Conservation (phyloP, 495 filamentous ascomycete species). For the Arthonia radiata region DNA sequence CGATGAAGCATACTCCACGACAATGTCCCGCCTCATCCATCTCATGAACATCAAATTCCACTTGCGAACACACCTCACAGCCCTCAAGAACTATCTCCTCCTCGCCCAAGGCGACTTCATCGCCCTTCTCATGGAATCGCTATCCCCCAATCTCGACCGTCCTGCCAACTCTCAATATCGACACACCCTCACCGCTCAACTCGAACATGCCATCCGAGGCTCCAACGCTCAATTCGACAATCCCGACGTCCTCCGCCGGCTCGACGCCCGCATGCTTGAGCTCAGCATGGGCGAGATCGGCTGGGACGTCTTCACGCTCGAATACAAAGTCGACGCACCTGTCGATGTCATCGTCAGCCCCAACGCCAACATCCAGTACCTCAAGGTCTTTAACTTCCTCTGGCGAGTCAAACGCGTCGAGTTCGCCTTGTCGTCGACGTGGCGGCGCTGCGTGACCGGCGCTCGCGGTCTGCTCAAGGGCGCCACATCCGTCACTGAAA, state of each 20-base stretch:
- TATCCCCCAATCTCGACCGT: conserved; percentile 75
- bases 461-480: conserved; percentile 71
- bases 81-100: conserved; percentile 83
- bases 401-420: conserved; percentile 98
- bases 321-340: conserved; percentile 94
- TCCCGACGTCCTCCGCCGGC: conserved; percentile 69
- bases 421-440: conserved; percentile 70
- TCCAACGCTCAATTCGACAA: conserved; percentile 94
- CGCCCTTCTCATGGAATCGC: conserved; percentile 84
- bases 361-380: conserved; percentile 81
- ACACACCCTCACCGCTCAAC: conserved; percentile 83
- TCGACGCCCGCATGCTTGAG: conserved; percentile 92
- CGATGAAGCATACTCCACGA: conserved; percentile 90
- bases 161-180: conserved; percentile 89
- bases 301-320: conserved; percentile 97
- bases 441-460: conserved; percentile 92
- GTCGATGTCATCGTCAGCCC: conserved; percentile 94
- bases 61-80: conserved; percentile 73
- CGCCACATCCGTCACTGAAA: conserved; percentile 45
- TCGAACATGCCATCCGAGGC: conserved; percentile 90
- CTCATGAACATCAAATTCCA: conserved; percentile 88
- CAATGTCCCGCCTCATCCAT: conserved; percentile 83
- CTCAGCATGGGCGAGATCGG: conserved; percentile 90
- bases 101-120: conserved; percentile 96
- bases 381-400: conserved; percentile 98